Evolutionary conservation across 805 yeast genomes (phyloP), one percentile per base, ranked within the genome.

Genomic region (Wickerhamiella spandovensis): DNA sequence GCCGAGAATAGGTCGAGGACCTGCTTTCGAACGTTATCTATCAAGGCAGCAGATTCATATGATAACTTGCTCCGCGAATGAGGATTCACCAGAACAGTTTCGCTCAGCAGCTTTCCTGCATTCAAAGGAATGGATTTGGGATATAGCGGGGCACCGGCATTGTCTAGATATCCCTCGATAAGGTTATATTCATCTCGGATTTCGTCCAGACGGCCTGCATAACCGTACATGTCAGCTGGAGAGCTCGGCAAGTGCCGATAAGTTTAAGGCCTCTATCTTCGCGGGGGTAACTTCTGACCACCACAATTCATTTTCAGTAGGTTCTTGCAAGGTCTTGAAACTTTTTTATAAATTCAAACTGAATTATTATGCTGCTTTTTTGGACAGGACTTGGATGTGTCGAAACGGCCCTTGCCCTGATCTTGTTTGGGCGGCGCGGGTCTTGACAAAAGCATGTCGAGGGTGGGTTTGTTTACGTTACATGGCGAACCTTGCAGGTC

Each of bases 131-230:
- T 52, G 0, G 64, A 49, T 25, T 58, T 57, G 2, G 71, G 60
- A 39, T 64, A 64, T 2, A 69, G 48, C 1, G 74, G 68, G 47
- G 69, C 61, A 1, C 74, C 76, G 1, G 76, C 75, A 56, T 71
- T 70, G 50, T 72, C 76, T 24, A 72, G 57, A 48, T 72, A 72
- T 5, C 62, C 58, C 13, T 49, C 49, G 8, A 51, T 55, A 24
- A 48, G 45, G 3, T 10, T 23, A 13, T 50, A 49, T 28, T 57
- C 55, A 10, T 21, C 39, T 7, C 60, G 20, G 20, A 58, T 58
- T 5, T 22, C 25, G 4, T 43, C 51, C n/a, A 52, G 39, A 15
- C 22, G 46, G 18, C 47, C 48, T n/a, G 35, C 24, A 39, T 52
- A 49, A 17, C 21, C 46, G n/a, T 23, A 23, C 45, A 43, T 43